Base-by-base conservation (phyloP, 352 stramenopile genomes). In the Thalassiosira pacifica region DNA sequence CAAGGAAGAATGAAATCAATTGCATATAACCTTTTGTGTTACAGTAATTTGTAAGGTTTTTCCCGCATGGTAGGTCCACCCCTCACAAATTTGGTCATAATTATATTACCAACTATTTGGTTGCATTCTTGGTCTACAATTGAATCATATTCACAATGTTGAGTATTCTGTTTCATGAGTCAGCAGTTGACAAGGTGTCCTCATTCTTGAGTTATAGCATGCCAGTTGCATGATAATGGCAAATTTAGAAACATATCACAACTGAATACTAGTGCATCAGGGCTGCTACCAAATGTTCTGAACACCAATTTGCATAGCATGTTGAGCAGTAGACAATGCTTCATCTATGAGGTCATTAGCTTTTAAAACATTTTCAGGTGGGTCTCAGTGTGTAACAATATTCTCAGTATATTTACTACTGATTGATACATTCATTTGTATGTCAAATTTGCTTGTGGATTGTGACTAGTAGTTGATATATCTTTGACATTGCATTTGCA, bases 201-300 rank as follows among this genome's bases (percentile, higher is more conserved):
- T 53, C 63, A 19, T n/a, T 42, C 61, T 40, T 80, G 29, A 42
- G 59, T 48, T n/a, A 90, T 80, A 24, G 66, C 16, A 31, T 82
- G 32, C 61, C 67, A 87, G 27, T 91, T 63, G 22, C 76, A 66
- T 31, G 85, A 26, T 13, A 86, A 13, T 6, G 64, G 73, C 52
- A 84, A 75, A 19, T 88, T 76, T 0, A 91, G 64, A 32, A 90
- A 83, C 81, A 91, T 90, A 57, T 93, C 82, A 24, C 85, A 78
- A 3, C 64, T 40, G 64, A 88, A 93, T 1, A 79, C 80, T 22
- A 91, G 42, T 19, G 76, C 26, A 48, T 79, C 83, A 27, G 88
- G 88, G 34, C 71, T 79, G 34, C 75, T 42, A 10, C 52, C 26
- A 13, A 91, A 26, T 19, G 78, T 53, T 74, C 27, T 81, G 32